These are phyloP conservation scores for Xanthoceras sorbifolium DNA, from an alignment of 345 rosid genomes.

Conservation along the genomic window DNA sequence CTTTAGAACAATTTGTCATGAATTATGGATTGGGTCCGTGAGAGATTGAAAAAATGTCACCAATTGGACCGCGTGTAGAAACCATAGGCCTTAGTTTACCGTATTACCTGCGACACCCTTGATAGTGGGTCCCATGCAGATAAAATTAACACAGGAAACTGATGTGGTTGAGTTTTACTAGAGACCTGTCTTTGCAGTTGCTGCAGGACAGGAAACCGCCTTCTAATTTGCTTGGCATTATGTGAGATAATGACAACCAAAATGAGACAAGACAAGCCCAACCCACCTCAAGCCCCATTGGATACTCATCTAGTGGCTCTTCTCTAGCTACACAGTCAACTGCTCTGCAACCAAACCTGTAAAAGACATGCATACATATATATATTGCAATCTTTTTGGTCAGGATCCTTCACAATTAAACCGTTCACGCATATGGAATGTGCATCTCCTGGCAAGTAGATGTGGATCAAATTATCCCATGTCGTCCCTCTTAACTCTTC, in stretches of 20 bases:
- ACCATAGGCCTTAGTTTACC: not conserved
- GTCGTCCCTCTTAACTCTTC: not conserved
- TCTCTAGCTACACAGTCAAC: not conserved
- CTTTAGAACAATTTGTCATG: conserved; percentile 6
- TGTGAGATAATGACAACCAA: conserved; percentile 24
- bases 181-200: not conserved
- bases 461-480: conserved; percentile 12
- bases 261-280: conserved; percentile 17
- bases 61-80: not conserved
- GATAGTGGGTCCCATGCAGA: not conserved
- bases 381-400: not conserved
- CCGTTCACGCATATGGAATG: conserved; percentile 41
- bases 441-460: conserved; percentile 26
- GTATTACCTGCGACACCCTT: not conserved
- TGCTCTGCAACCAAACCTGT: not conserved
- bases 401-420: conserved; percentile 24
- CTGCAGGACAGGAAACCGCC: not conserved
- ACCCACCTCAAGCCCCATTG: conserved; percentile 35
- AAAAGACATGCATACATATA: not conserved
- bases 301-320: conserved; percentile 35
- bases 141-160: not conserved
- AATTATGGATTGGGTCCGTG: not conserved
- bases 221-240: conserved; percentile 27
- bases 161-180: conserved; percentile 8
- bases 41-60: no score